Conservation (phyloP, 306 rosid genomes). For the Benincasa hispida region DNA sequence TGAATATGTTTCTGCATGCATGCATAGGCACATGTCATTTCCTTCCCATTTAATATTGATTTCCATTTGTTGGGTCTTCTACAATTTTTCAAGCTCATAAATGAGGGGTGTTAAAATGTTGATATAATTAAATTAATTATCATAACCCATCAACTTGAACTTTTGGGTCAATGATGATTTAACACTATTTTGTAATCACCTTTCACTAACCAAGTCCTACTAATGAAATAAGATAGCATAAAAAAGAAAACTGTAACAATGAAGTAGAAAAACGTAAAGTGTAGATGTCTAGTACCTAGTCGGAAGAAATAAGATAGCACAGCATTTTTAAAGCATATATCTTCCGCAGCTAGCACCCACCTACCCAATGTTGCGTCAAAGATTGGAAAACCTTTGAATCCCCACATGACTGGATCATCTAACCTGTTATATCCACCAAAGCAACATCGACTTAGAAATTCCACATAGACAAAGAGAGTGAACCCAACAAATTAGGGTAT, state of each 20-base stretch:
- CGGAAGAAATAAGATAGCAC: constrained; percentile 55
- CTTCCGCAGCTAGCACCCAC: constrained; percentile 85
- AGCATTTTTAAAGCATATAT: constrained; percentile 59
- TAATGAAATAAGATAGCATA: not conserved
- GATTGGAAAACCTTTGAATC: constrained; percentile 64
- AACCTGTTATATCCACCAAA: constrained; percentile 22
- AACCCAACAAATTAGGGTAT: not conserved
- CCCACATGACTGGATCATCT: constrained; percentile 91
- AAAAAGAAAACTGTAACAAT: not conserved
- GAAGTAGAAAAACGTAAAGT: not conserved
- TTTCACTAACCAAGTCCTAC: not conserved
- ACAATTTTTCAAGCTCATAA: no score
- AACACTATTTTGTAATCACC: not conserved
- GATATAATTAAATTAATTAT: no score
- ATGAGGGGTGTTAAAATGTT: no score
- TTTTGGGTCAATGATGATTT: no score
- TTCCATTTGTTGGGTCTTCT: no score
- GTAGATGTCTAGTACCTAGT: constrained; percentile 27
- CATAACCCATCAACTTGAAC: no score
- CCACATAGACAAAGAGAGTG: not conserved
- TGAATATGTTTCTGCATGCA: not conserved
- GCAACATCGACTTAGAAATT: not conserved
- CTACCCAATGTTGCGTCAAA: constrained; percentile 35
- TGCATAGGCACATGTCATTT: not conserved
- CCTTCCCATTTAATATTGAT: no score